Conservation (phyloP, 2,329 filamentous ascomycete genomes). For the Bimuria novae-zelandiae region DNA sequence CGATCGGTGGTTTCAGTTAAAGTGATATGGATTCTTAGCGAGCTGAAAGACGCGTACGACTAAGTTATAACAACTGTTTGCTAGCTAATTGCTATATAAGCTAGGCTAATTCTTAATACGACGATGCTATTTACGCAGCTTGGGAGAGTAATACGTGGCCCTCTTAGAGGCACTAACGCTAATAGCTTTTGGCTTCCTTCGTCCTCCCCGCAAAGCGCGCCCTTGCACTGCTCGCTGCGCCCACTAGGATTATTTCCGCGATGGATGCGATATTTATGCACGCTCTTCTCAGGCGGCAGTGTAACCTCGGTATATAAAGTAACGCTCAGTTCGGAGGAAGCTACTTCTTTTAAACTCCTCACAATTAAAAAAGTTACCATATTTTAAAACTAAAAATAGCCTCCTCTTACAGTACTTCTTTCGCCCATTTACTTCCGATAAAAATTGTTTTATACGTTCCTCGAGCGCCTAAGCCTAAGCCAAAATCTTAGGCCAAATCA, state of each 20-base stretch:
- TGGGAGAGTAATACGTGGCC: conserved; percentile 10
- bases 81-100: conserved; percentile 11
- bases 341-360: neutral
- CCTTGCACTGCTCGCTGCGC: neutral
- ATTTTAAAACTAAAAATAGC: neutral
- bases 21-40: conserved; percentile 13
- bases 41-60: conserved; percentile 12
- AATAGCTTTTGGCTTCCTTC: too few species aligned
- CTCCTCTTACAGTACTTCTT: neutral
- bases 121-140: conserved; percentile 9
- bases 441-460: neutral
- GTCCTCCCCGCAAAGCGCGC: too few species aligned
- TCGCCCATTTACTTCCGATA: neutral
- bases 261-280: neutral
- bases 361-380: neutral
- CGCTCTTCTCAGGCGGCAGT: neutral
- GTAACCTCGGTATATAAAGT: neutral
- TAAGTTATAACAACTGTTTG: conserved; percentile 7
- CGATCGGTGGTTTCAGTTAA: conserved; percentile 14
- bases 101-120: conserved; percentile 13
- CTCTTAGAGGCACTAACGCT: neutral
- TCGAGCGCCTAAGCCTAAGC: neutral
- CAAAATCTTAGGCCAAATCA: conserved; percentile 8
- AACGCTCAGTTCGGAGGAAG: neutral
- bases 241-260: neutral